Evolutionary conservation across 1,284 basidiomycete species (phyloP).

Genomic region (Ceratobasidium sp.): DNA sequence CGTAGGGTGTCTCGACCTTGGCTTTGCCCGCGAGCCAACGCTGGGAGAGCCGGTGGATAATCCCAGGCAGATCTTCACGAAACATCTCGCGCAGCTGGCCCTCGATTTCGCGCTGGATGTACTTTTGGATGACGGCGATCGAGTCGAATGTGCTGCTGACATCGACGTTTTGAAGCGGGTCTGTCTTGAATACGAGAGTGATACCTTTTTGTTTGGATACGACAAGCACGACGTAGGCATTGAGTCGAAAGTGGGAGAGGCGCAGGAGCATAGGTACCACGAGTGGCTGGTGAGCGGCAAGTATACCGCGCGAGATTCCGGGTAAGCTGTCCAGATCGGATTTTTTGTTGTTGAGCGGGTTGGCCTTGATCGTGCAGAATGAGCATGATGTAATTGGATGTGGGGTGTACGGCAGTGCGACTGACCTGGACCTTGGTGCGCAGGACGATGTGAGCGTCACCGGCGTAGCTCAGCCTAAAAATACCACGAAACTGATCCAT

Average conservation of each 20-base stretch:
- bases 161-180: constrained; percentile 96
- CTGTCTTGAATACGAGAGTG: constrained; percentile 99
- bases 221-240: constrained; percentile 96
- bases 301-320: constrained; percentile 79
- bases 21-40: constrained; percentile 82
- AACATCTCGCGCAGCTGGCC: constrained; percentile 98
- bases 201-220: constrained; percentile 97
- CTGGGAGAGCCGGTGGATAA: constrained; percentile 95
- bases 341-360: constrained; percentile 91
- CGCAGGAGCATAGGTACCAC: constrained; percentile 98
- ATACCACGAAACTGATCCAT: constrained; percentile 97
- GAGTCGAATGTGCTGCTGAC: constrained; percentile 98
- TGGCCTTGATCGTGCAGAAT: constrained; percentile 65
- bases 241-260: constrained; percentile 92
- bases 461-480: constrained; percentile 93
- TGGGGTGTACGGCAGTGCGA: constrained; percentile 37
- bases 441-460: constrained; percentile 95
- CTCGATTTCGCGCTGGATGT: constrained; percentile 96
- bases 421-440: constrained; percentile 93
- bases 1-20: constrained; percentile 81
- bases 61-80: constrained; percentile 93
- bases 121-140: constrained; percentile 96
- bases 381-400: constrained; percentile 48
- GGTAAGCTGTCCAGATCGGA: constrained; percentile 76
- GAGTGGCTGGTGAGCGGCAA: constrained; percentile 90